Percentiles rank a stretch among this genome's conserved stretches.
These are phyloP conservation scores for Aphanomyces stellatus DNA, from an alignment of 352 stramenopile species.

Conservation along the genomic window DNA sequence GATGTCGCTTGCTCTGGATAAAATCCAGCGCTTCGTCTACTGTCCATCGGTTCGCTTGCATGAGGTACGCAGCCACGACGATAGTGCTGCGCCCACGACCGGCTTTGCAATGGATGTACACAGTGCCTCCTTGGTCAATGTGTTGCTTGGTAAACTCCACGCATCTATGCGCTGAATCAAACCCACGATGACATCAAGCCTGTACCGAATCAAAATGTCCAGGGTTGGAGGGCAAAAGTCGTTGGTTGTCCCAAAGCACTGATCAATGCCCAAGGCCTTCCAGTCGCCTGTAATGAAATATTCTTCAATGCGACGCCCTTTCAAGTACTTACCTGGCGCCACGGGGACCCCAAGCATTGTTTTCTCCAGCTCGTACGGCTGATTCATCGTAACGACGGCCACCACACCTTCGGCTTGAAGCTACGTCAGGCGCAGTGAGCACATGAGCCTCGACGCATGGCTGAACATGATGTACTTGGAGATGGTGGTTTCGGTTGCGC, in stretches of 20 bases:
- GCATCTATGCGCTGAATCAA: constrained; percentile 26
- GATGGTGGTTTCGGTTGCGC: constrained; percentile 20
- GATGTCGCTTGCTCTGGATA: constrained; percentile 43
- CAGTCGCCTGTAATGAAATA: constrained; percentile 36
- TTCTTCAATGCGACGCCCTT: neutral
- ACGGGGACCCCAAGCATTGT: constrained; percentile 56
- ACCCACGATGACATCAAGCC: neutral
- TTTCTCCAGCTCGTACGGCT: constrained; percentile 50
- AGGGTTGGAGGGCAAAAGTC: constrained; percentile 64
- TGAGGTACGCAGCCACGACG: constrained; percentile 59
- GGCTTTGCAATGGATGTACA: constrained; percentile 79
- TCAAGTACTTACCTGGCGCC: constrained; percentile 30
- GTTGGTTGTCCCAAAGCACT: constrained; percentile 52
- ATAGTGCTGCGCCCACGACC: constrained; percentile 64
- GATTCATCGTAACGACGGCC: constrained; percentile 75
- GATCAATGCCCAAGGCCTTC: constrained; percentile 32
- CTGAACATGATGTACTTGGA: no score
- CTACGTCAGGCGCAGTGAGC: no score
- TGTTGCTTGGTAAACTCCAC: constrained; percentile 56
- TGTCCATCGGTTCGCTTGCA: constrained; percentile 46
- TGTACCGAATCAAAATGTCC: constrained; percentile 43
- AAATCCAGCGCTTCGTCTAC: constrained; percentile 46
- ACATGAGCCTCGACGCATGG: no score
- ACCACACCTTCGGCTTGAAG: constrained; percentile 42
- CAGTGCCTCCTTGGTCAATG: constrained; percentile 38